Evolutionary conservation across 164 flowering plant species (phyloP), one percentile per base, ranked within the genome.

Genomic region (Chimonanthus salicifolius): DNA sequence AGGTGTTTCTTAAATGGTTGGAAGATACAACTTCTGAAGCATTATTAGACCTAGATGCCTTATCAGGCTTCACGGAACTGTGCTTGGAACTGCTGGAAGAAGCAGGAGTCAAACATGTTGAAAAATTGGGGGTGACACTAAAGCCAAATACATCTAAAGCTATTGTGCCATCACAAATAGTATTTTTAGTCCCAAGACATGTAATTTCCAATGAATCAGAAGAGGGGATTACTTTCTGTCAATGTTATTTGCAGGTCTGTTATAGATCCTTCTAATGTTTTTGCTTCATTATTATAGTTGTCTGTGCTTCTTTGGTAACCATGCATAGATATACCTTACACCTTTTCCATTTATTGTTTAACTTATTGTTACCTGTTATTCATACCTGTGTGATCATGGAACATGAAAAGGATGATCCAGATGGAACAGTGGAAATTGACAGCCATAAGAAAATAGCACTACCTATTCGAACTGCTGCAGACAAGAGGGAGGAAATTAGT

Each of bases 11-110:
- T 49, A 84, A 73, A 80, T 68, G 85, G 76, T 78, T 84, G 70
- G 89, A 89, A 74, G 89, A 81, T 71, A 78, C 76, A 71, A 79
- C 85, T 74, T 78, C 83, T 72, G 86, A 82, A 58, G 79, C 87
- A 68, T 72, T 79, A 48, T 76, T 95, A 69, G 90, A 93, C 77
- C 80, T 95, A 83, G 98, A 89, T 88, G 80, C 85, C 68, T 67
- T 95, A 72, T 91, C 99, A 58, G 94, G 97, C 65, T 88, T 88
- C 74, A 79, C 97, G 70, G 99, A 93, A 81, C 65, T 93, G 70
- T 80, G 86, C 77, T 78, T 91, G 74, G 88, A 83, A 79, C 66
- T 74, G 58, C 78, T 84, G 64, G 82, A 84, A 67, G 78, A 47
- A 60, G 76, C 77, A 58, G 90, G 88, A 67, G 58, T 80, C 50